phyloP scores from a whole-genome alignment of 805 yeast genomes.

The Debaryomyces castellii region DNA sequence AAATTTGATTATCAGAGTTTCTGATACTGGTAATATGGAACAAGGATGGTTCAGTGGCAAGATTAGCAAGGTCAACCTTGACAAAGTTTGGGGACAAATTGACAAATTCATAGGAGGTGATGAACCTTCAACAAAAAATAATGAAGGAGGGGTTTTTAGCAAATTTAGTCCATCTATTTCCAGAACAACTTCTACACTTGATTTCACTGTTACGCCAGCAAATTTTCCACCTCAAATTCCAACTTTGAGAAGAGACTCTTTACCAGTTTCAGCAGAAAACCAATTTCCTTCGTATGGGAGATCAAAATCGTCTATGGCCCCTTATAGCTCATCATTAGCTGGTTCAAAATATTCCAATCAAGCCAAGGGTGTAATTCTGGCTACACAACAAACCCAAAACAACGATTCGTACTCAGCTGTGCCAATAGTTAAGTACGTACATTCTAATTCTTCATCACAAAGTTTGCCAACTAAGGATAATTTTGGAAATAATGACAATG shows the following conservation, averaged over 20 bases:
- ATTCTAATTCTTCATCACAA: slow-evolving; percentile 21
- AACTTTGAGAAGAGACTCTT: slow-evolving; percentile 1
- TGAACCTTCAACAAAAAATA: slow-evolving; percentile 32
- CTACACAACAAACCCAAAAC: neutral
- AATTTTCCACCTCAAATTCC: slow-evolving; percentile 6
- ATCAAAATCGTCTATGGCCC: neutral
- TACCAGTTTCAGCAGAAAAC: neutral
- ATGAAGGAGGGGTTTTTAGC: slow-evolving; percentile 60
- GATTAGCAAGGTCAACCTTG: slow-evolving; percentile 61
- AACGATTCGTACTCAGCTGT: neutral
- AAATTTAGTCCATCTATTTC: slow-evolving; percentile 72
- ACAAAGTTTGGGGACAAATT: slow-evolving; percentile 84
- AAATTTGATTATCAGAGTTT: slow-evolving; percentile 44
- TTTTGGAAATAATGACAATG: neutral
- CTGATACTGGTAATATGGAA: slow-evolving; percentile 41
- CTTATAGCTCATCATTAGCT: neutral
- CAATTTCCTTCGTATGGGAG: slow-evolving; percentile 3
- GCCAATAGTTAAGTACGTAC: slow-evolving; percentile 14
- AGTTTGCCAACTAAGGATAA: slow-evolving; percentile 7
- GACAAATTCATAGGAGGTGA: slow-evolving; percentile 93
- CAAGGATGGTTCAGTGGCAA: slow-evolving; percentile 71
- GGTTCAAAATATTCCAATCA: slow-evolving; percentile 1
- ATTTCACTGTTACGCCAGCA: slow-evolving; percentile 22
- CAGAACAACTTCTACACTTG: slow-evolving; percentile 46
- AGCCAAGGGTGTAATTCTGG: neutral